A percentile compares a stretch with the other conserved stretches of the same genome.
phyloP scores from a whole-genome alignment of 177 flowering plant species.

The Vitis hybrid region DNA sequence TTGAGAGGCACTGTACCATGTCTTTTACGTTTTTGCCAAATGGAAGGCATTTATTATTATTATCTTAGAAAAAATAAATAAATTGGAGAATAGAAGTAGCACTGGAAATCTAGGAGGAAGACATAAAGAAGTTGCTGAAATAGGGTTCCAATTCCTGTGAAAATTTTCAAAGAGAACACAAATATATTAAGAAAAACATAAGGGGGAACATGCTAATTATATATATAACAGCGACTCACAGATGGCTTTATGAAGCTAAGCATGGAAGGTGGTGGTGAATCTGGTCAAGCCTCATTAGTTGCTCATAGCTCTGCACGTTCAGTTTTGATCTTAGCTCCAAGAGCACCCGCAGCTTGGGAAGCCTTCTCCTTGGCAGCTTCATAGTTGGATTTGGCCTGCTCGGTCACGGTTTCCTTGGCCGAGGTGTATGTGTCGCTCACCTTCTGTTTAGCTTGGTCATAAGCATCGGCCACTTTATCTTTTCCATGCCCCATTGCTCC shows the following conservation, averaged over 20 bases:
- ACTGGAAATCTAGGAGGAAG: no score
- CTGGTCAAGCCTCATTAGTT: background rate
- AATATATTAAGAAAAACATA: no score
- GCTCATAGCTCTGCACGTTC: slow-evolving; percentile 13
- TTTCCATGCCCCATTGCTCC: slow-evolving; percentile 7
- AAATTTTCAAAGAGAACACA: no score
- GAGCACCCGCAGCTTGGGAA: slow-evolving; percentile 38
- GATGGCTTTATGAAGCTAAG: background rate
- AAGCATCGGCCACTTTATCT: slow-evolving; percentile 15
- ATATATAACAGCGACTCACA: slow-evolving; percentile 2
- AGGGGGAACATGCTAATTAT: background rate
- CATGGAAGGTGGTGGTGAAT: background rate
- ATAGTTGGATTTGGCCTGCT: slow-evolving; percentile 28
- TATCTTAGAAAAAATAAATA: no score
- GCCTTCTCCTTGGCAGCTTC: slow-evolving; percentile 50
- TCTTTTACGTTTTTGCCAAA: no score
- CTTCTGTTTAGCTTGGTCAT: slow-evolving; percentile 23
- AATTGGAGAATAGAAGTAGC: no score
- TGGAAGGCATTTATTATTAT: no score
- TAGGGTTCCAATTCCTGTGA: no score
- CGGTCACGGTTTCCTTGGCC: slow-evolving; percentile 31
- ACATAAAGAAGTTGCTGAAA: no score
- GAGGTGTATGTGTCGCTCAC: slow-evolving; percentile 22
- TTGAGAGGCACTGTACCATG: no score
- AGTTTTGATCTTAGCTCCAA: slow-evolving; percentile 35